Evolutionary conservation across 176 grass and related monocot species (phyloP), one percentile per base, ranked within the genome.

Genomic region (Areca catechu): DNA sequence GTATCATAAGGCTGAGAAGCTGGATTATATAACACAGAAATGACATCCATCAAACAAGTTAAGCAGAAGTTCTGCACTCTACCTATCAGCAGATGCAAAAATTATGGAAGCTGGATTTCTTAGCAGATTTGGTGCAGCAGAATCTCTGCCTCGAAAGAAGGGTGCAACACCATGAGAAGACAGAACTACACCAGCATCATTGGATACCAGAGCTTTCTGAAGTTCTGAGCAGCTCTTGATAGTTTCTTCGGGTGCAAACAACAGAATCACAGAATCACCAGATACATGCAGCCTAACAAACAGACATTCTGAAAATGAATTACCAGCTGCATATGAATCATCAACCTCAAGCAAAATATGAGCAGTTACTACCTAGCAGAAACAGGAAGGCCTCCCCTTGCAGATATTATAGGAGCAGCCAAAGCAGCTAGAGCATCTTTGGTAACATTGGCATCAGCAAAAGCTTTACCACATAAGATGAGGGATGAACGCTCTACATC

Each of bases 401-500:
- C 80, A 69, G 53, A 90, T 53, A 90, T 72, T 69, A 91, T 43
- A 3, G 92, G 92, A 58, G 75, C 74, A 75, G 92, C 56, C 72
- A 97, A 77, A 69, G 92, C 86, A 27, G 70, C 22, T 61, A 97
- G 72, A 72, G 86, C 83, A 85, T 80, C 63, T 74, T 85, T 91
- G 43, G 84, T 51, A 56, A 73, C 53, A 67, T 51, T 57, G 50
- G 54, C 59, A 88, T 87, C 77, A 62, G 77, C 57, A 57, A 79
- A 91, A 49, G 92, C 83, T 82, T 90, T 97, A 65, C 92, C 92
- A 15, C 86, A 90, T 50, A 97, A 69, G 43, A 97, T 73, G 53
- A 91, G 77, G 54, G 92, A 87, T 64, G 72, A 82, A 5, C 86
- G 80, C 24, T 88, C 86, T 71, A 85, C 69, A 51, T 97, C 92